Evolutionary conservation across 176 grass and related monocot genomes (phyloP).

Genomic region (Thalia dealbata): DNA sequence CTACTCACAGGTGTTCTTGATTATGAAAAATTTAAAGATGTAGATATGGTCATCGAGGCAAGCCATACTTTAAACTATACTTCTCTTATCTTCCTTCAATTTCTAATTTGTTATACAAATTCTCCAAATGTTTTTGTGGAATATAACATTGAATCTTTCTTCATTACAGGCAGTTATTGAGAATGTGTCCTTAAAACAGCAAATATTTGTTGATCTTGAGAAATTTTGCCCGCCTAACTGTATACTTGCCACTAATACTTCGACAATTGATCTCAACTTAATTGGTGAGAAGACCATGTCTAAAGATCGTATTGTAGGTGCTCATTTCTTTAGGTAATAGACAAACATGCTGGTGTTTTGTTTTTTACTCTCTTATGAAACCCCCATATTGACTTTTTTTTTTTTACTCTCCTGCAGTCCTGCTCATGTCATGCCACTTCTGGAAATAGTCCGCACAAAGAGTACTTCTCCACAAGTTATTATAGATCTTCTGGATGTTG

Average conservation of each 20-base stretch:
- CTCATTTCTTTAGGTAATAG: constrained; percentile 95
- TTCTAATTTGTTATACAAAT: background rate
- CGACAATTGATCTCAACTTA: constrained; percentile 96
- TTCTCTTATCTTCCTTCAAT: background rate
- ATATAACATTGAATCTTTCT: constrained; percentile 4
- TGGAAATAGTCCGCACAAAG: constrained; percentile 80
- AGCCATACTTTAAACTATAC: background rate
- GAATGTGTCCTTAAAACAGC: constrained; percentile 91
- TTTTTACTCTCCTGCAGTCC: constrained; percentile 32
- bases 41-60: constrained; percentile 16
- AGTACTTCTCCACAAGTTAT: constrained; percentile 75
- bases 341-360: constrained; percentile 11
- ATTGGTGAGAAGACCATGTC: constrained; percentile 82
- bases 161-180: constrained; percentile 75
- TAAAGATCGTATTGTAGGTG: constrained; percentile 65
- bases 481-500: constrained; percentile 81
- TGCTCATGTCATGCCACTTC: constrained; percentile 90
- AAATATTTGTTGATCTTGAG: constrained; percentile 91
- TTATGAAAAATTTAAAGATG: constrained; percentile 16
- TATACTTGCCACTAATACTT: constrained; percentile 87
- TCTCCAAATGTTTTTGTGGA: constrained; percentile 7
- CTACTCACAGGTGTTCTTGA: constrained; percentile 11
- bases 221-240: constrained; percentile 73
- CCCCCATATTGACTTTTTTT: constrained; percentile 22
- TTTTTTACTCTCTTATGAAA: background rate